Base-by-base conservation (phyloP, 371 early-diverging fungal genomes). In the Circinella minor region DNA sequence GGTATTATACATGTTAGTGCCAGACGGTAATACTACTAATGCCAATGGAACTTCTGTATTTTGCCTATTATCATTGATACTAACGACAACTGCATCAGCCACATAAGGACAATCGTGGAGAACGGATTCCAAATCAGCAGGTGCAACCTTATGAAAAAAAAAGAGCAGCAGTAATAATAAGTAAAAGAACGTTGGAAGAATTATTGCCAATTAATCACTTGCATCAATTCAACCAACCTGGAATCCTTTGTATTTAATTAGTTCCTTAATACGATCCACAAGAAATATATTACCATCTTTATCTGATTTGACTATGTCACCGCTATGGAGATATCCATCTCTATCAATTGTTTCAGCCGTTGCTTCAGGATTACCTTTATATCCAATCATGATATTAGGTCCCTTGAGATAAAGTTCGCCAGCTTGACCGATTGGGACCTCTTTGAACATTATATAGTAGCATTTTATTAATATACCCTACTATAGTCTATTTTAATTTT, bases 41-140 rank as follows among this genome's bases (percentile, higher is more conserved):
- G 94, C 97, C 18, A 85, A 74, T 18, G 96, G 97, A 17, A 93
- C 73, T 71, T 95, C 96, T 0, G 94, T 95, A 3, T 87, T 90
- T 48, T 84, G 81, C 47, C 75, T 73, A 43, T 84, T 82, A 64
- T 88, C 89, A 62, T 87, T 87, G 3, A 83, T 76, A 38, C 91
- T 90, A 67, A 92, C 80, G 4, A 93, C 94, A 38, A 92, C 92
- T 4, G 88, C 86, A 71, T 97, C 95, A 5, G 81, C 81, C 11
- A 97, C 85, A 17, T 64, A 43, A 0, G 92, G 90, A 63, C 93
- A 91, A 18, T 88, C 77, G 20, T 91, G 73, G 49, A 67, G 75
- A 27, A 92, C 65, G 6, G 91, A 88, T 74, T 97, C 97, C 1
- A 97, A 46, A 59, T 75, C 78, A 6, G 84, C 87, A 9, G 89